Conservation (phyloP, 2,329 filamentous ascomycete species). For the Ascochyta koolunga region DNA sequence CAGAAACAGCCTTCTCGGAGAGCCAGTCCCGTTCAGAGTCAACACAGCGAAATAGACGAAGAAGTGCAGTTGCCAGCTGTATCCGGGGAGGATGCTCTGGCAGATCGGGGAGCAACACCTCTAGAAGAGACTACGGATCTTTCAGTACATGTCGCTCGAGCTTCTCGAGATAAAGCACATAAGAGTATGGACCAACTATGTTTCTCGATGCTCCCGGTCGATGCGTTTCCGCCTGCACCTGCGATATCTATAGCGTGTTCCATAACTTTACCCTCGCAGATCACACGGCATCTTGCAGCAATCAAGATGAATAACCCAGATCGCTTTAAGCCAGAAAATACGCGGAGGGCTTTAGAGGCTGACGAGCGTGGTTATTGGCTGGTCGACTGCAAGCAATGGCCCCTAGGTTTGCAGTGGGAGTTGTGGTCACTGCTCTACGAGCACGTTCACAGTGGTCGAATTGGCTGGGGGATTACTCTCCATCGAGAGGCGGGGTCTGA, state of each 20-base stretch:
- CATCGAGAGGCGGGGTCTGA: constrained; percentile 41
- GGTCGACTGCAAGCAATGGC: constrained; percentile 65
- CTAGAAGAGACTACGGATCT: not conserved
- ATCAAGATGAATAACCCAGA: constrained; percentile 37
- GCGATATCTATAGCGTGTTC: constrained; percentile 27
- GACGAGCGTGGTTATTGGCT: constrained; percentile 83
- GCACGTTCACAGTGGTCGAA: constrained; percentile 63
- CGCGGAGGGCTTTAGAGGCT: constrained; percentile 57
- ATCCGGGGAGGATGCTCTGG: not conserved
- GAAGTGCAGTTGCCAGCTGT: not conserved
- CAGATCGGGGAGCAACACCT: not conserved
- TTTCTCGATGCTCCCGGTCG: constrained; percentile 29
- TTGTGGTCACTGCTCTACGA: constrained; percentile 69
- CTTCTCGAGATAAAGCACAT: not conserved
- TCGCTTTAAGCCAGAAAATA: constrained; percentile 41
- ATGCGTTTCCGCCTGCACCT: constrained; percentile 36
- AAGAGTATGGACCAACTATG: not conserved
- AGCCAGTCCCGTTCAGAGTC: no score
- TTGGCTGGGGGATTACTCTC: constrained; percentile 72
- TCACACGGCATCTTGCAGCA: constrained; percentile 31
- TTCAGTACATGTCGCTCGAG: not conserved
- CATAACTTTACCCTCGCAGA: constrained; percentile 32
- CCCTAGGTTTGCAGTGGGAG: constrained; percentile 52
- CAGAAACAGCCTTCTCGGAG: not conserved
- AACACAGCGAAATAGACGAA: not conserved